Evolutionary conservation across 192 early-diverging fungal genomes (phyloP).

Genomic region (Umbelopsis vinacea): DNA sequence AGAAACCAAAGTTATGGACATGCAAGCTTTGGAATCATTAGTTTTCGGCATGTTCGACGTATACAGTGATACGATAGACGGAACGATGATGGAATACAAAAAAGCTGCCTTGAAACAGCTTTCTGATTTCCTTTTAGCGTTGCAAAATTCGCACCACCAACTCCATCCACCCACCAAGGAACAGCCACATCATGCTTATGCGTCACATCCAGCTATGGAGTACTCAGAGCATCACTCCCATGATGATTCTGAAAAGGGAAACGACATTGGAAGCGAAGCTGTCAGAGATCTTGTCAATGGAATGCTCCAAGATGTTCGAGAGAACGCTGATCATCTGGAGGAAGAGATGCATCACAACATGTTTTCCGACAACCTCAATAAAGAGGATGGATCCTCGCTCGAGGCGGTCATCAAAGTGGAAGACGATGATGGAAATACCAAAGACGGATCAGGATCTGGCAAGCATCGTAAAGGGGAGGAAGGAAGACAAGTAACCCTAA

Average conservation of each 20-base stretch:
- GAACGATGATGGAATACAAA: conserved; percentile 27
- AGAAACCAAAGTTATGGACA: conserved; percentile 31
- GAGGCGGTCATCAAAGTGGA: conserved; percentile 51
- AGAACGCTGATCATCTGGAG: conserved; percentile 48
- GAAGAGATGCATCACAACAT: conserved; percentile 42
- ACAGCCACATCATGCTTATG: not conserved
- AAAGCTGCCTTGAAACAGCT: conserved; percentile 30
- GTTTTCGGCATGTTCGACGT: conserved; percentile 36
- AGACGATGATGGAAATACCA: conserved; percentile 30
- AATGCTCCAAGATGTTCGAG: conserved; percentile 48
- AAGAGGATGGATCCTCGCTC: conserved; percentile 27
- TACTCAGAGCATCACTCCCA: conserved; percentile 26
- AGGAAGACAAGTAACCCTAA: conserved; percentile 39
- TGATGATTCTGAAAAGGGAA: conserved; percentile 13
- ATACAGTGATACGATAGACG: conserved; percentile 33
- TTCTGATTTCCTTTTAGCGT: conserved; percentile 39
- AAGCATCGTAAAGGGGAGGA: conserved; percentile 34
- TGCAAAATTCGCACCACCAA: conserved; percentile 33
- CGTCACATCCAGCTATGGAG: not conserved
- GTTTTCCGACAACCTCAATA: conserved; percentile 29
- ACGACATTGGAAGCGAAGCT: conserved; percentile 2
- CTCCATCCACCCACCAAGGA: conserved; percentile 11
- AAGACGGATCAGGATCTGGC: conserved; percentile 1
- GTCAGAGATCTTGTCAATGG: conserved; percentile 38
- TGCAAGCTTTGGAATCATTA: conserved; percentile 38